Conservation (phyloP, 306 rosid species). For the Sicyos edulis region DNA sequence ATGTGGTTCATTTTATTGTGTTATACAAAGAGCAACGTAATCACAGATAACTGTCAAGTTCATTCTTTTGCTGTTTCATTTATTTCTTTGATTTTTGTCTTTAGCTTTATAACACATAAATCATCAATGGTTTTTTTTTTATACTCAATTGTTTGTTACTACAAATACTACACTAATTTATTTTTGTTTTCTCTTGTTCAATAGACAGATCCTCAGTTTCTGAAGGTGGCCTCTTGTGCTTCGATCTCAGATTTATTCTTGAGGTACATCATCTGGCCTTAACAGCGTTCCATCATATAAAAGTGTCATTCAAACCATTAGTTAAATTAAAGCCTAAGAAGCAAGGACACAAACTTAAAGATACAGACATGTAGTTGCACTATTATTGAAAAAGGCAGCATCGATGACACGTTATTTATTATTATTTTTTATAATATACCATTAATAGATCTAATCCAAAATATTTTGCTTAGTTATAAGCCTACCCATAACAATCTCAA, state of each 20-base stretch:
- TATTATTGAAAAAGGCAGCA: no score
- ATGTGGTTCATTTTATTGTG: neutral
- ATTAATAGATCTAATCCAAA: no score
- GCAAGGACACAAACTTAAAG: no score
- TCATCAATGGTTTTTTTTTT: neutral
- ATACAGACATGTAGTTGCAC: no score
- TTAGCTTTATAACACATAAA: neutral
- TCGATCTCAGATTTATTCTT: slow-evolving; percentile 61
- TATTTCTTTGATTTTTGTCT: neutral
- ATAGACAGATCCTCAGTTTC: slow-evolving; percentile 46
- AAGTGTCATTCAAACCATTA: neutral
- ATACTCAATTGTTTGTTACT: neutral
- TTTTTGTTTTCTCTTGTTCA: slow-evolving; percentile 23
- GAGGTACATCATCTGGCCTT: slow-evolving; percentile 39
- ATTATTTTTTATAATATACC: no score
- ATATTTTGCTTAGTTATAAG: no score
- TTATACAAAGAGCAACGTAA: neutral
- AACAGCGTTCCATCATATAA: neutral
- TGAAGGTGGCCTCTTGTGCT: slow-evolving; percentile 73
- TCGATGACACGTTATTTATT: no score
- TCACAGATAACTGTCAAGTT: neutral
- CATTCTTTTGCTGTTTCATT: neutral
- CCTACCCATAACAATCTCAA: no score
- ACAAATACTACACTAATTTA: slow-evolving; percentile 17
- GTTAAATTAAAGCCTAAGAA: no score